Evolutionary conservation across 2,329 filamentous ascomycete genomes (phyloP).

Genomic region (Chaetomiaceae sp.): DNA sequence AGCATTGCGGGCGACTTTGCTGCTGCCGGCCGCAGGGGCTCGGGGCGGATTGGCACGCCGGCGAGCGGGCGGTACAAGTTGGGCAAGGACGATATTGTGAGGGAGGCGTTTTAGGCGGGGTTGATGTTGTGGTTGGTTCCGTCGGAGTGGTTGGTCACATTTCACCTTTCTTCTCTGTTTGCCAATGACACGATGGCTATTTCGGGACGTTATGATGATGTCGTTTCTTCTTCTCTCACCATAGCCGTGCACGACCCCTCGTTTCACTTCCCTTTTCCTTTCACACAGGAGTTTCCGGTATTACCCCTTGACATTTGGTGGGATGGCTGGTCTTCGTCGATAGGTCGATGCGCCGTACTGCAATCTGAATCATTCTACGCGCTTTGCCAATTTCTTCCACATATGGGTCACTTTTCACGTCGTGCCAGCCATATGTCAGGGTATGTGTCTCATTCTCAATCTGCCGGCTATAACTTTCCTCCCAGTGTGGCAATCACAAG

Average conservation of each 20-base stretch:
- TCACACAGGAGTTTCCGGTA: constrained; percentile 2
- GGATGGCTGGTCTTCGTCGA: constrained; percentile 4
- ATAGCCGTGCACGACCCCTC: background rate
- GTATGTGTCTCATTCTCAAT: too few relatives aligned
- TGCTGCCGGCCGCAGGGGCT: constrained; percentile 39
- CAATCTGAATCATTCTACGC: background rate
- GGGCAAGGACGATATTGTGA: constrained; percentile 73
- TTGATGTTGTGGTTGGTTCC: background rate
- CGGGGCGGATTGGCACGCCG: constrained; percentile 45
- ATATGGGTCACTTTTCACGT: too few relatives aligned
- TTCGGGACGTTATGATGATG: background rate
- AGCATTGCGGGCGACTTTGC: constrained; percentile 68
- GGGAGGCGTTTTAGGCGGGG: constrained; percentile 10
- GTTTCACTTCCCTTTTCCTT: background rate
- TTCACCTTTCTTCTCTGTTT: too few relatives aligned
- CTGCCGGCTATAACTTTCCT: too few relatives aligned
- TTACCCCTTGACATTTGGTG: background rate
- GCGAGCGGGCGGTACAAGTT: constrained; percentile 64
- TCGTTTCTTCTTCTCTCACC: background rate
- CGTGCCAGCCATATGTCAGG: too few relatives aligned
- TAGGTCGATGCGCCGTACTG: constrained; percentile 7
- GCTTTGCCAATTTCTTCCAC: too few relatives aligned
- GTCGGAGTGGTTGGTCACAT: too few relatives aligned
- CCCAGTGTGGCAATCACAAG: too few relatives aligned
- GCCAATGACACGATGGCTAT: background rate